These are phyloP conservation scores for Lactifluus rugatus DNA, from an alignment of 768 basidiomycete species.

Conservation along the genomic window DNA sequence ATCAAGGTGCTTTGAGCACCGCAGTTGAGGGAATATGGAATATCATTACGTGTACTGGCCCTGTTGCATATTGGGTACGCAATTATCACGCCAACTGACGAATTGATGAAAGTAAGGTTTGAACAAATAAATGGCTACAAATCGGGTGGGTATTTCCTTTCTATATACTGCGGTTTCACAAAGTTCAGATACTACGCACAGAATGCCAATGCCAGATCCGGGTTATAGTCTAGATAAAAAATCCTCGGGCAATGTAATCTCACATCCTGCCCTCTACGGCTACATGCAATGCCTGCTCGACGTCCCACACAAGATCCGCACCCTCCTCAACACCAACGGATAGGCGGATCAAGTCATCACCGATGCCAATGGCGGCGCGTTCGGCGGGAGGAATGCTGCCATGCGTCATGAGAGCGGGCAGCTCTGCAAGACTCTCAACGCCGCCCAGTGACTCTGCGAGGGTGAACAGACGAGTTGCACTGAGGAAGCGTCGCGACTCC, in stretches of 20 bases:
- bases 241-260: background rate
- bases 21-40: no score
- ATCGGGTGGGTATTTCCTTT: background rate
- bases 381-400: conserved; percentile 61
- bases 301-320: conserved; percentile 69
- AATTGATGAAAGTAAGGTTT: no score
- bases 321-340: conserved; percentile 85
- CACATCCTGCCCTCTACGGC: conserved; percentile 23
- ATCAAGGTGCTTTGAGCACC: no score
- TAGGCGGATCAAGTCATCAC: conserved; percentile 64
- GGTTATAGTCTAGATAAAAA: background rate
- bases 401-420: conserved; percentile 87
- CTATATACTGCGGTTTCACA: background rate
- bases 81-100: background rate
- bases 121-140: background rate
- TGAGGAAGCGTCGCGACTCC: conserved; percentile 61
- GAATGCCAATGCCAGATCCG: background rate
- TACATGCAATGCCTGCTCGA: conserved; percentile 51
- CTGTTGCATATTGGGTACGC: background rate
- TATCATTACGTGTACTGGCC: no score
- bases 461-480: conserved; percentile 54
- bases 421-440: conserved; percentile 84
- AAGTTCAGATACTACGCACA: background rate
- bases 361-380: conserved; percentile 63
- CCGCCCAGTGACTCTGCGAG: conserved; percentile 88